Evolutionary conservation across 2,329 filamentous ascomycete genomes (phyloP), one percentile per base, ranked within the genome.

Genomic region (Alternaria sp.): DNA sequence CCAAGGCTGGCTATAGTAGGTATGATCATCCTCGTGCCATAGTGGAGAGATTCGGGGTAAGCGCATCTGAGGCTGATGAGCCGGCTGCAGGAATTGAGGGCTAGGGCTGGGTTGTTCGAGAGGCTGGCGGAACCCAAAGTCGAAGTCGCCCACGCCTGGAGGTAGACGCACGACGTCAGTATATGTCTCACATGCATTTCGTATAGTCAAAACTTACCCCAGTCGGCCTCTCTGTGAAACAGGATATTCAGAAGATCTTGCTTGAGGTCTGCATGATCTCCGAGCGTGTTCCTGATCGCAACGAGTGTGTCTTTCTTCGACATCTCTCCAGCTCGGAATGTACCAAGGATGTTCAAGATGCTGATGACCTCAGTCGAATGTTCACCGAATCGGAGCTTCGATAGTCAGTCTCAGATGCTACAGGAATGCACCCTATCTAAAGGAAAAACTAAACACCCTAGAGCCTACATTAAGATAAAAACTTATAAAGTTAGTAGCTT

Each of bases 41-140:
- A 60, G 55, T 3, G 65, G 49, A 19, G 66, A 64, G 1, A 69
- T 54, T 1, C 68, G 64, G 30, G 73, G 71, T 12, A 74, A 54
- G 21, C 59, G 64, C 26, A 74, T 55, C 19, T 72, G 68, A 12
- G 68, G 73, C 28, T 76, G 61, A 55, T 76, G 70, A 19, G 62
- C 28, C 4, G 74, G 71, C 40, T 78, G 68, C 26, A 78, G 60
- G 51, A 71, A 73, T 6, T 58, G 62, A 8, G 74, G 73, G 5
- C 45, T 47, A n/a, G 64, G 26, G 28, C 26, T 32, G 9, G 55
- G 30, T 58, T 50, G 44, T 36, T 40, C 13, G 45, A 6, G 12
- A 26, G 57, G 50, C 21, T 54, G 59, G 28, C 43, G 25, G 25
- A 62, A 52, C 17, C 68, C 65, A 28, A 72, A 74, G 32, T 76